phyloP scores from a whole-genome alignment of 805 yeast genomes.

The Priceomyces carsonii region DNA sequence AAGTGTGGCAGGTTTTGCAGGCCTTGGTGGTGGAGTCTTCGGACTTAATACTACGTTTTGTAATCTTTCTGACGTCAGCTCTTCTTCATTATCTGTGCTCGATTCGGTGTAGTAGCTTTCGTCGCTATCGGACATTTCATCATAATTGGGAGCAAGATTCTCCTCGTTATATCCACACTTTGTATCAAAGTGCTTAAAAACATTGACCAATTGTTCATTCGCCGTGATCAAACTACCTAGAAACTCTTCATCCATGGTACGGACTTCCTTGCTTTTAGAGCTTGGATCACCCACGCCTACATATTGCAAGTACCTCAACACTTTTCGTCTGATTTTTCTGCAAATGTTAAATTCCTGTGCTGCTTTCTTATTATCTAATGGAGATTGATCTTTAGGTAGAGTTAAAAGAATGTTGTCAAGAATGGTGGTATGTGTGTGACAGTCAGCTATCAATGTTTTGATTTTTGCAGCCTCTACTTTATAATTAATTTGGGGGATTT shows the following conservation, averaged over 20 bases:
- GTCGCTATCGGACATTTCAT: constrained; percentile 19
- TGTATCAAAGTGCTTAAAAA: constrained; percentile 69
- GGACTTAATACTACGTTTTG: constrained; percentile 8
- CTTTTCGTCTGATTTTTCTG: constrained; percentile 70
- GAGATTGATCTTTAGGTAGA: constrained; percentile 48
- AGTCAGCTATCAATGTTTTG: constrained; percentile 65
- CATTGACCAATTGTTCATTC: constrained; percentile 82
- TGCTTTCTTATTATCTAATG: constrained; percentile 64
- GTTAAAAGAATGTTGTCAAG: constrained; percentile 51
- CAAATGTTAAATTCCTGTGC: constrained; percentile 73
- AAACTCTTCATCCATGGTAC: constrained; percentile 66
- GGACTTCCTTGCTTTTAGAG: constrained; percentile 25
- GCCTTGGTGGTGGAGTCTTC: constrained; percentile 25
- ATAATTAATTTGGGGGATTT: constrained; percentile 69
- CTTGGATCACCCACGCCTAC: constrained; percentile 55
- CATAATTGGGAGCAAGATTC: constrained; percentile 37
- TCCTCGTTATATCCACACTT: constrained; percentile 42
- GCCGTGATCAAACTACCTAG: constrained; percentile 87
- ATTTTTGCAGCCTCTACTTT: constrained; percentile 74
- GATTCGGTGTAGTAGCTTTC: constrained; percentile 43
- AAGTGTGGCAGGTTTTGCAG: constrained; percentile 9
- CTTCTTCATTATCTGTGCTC: constrained; percentile 28
- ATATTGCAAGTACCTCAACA: constrained; percentile 78
- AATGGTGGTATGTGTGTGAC: constrained; percentile 72
- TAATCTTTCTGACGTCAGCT: constrained; percentile 9